A percentile compares a stretch with the other conserved stretches of the same genome.
These are phyloP conservation scores for Phytophthora sansomeana DNA, from an alignment of 352 stramenopile genomes.

Conservation along the genomic window DNA sequence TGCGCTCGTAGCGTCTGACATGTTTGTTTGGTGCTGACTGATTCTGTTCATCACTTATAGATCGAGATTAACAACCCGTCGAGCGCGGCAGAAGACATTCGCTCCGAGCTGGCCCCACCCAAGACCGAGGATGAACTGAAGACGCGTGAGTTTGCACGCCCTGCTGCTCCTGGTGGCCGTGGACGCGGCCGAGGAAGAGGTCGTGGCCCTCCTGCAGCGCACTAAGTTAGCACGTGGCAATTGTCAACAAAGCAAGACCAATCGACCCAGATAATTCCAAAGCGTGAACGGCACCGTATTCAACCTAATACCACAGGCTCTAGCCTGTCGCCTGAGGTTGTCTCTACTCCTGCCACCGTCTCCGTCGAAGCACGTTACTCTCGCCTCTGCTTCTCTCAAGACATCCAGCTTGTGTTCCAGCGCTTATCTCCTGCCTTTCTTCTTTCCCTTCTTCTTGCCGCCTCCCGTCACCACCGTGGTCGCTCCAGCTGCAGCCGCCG, in stretches of 20 bases:
- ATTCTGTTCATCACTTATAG: slow-evolving; percentile 28
- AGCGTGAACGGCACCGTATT: slow-evolving; percentile 32
- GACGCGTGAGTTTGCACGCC: slow-evolving; percentile 77
- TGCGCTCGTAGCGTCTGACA: neutral
- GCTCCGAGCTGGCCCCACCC: slow-evolving; percentile 54
- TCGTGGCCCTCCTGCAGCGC: slow-evolving; percentile 40
- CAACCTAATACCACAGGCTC: slow-evolving; percentile 24
- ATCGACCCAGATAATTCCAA: slow-evolving; percentile 25
- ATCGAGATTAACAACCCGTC: slow-evolving; percentile 80
- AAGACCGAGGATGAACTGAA: slow-evolving; percentile 75
- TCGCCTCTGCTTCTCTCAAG: neutral
- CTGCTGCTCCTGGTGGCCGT: slow-evolving; percentile 68
- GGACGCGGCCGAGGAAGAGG: slow-evolving; percentile 55
- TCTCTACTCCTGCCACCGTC: slow-evolving; percentile 6
- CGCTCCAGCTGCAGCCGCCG: slow-evolving; percentile 37
- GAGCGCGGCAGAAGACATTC: slow-evolving; percentile 73
- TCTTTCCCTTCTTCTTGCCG: slow-evolving; percentile 90
- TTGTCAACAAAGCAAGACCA: slow-evolving; percentile 6
- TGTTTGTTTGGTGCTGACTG: neutral
- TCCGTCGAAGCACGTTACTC: neutral
- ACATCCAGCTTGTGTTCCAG: neutral
- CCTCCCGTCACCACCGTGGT: slow-evolving; percentile 37
- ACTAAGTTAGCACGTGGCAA: slow-evolving; percentile 33
- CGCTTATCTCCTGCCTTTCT: slow-evolving; percentile 88
- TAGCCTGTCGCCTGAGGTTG: slow-evolving; percentile 17